Evolutionary conservation across 805 yeast genomes (phyloP).

Genomic region (Candida argentea): DNA sequence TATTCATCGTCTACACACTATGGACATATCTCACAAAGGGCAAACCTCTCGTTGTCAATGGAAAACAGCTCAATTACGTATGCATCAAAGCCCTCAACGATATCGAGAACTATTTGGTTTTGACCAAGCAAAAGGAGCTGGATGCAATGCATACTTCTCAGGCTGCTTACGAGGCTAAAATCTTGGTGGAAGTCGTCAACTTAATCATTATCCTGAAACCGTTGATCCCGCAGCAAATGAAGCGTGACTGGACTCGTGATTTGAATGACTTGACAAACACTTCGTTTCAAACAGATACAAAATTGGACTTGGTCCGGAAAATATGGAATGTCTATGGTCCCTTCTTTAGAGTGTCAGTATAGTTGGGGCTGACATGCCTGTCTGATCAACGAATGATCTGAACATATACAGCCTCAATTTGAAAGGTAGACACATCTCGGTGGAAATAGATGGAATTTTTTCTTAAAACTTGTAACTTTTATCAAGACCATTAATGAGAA

Average conservation of each 20-base stretch:
- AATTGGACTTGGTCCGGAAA: slow-evolving; percentile 41
- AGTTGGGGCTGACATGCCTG: too few relatives aligned
- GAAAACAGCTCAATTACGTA: slow-evolving; percentile 23
- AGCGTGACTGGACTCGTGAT: slow-evolving; percentile 52
- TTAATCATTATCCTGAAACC: slow-evolving; percentile 40
- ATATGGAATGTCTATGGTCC: slow-evolving; percentile 53
- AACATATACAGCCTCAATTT: too few relatives aligned
- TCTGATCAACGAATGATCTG: too few relatives aligned
- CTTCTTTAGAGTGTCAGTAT: slow-evolving; percentile 21
- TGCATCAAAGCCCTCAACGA: slow-evolving; percentile 41
- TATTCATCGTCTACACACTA: slow-evolving; percentile 44
- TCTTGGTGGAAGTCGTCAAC: slow-evolving; percentile 56
- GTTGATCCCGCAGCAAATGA: slow-evolving; percentile 41
- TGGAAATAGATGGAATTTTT: too few relatives aligned
- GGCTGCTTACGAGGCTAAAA: slow-evolving; percentile 39
- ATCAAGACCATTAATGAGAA: too few relatives aligned
- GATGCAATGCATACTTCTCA: neutral
- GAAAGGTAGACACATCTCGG: too few relatives aligned
- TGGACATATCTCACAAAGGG: slow-evolving; percentile 26
- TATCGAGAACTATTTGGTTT: slow-evolving; percentile 42
- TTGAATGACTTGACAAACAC: slow-evolving; percentile 46
- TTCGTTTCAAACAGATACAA: slow-evolving; percentile 24
- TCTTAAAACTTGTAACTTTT: too few relatives aligned
- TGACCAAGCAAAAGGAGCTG: slow-evolving; percentile 5
- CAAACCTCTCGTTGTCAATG: slow-evolving; percentile 19